Evolutionary conservation across 129 eudicot species (phyloP).

Genomic region (Smallanthus sonchifolius): DNA sequence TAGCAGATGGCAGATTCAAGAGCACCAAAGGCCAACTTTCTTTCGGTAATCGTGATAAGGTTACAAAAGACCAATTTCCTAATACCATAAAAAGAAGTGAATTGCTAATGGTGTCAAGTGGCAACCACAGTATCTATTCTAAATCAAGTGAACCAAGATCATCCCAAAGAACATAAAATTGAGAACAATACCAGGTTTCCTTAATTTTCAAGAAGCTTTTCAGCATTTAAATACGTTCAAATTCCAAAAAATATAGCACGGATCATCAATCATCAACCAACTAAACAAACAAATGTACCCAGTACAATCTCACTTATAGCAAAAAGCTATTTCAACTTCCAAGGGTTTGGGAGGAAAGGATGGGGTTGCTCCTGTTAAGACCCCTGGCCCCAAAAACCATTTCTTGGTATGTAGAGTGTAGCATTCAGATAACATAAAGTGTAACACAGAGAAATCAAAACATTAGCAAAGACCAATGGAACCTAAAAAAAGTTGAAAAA

Average conservation of each 20-base stretch:
- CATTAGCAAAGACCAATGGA: no score
- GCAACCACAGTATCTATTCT: background rate
- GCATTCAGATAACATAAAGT: no score
- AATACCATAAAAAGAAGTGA: background rate
- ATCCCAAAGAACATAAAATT: background rate
- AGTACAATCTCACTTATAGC: no score
- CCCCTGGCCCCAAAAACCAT: no score
- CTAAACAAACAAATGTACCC: background rate
- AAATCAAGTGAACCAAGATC: background rate
- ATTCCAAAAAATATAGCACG: constrained; percentile 7
- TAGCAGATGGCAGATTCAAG: background rate
- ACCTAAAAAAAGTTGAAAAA: no score
- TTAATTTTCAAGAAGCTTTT: background rate
- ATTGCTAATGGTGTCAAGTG: background rate
- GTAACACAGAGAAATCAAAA: no score
- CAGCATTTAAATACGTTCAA: background rate
- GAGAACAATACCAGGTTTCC: background rate
- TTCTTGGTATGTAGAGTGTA: no score
- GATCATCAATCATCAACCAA: background rate
- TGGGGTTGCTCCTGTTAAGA: no score
- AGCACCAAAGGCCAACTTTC: background rate
- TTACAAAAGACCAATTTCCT: background rate
- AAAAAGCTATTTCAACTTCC: no score
- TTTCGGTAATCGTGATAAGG: background rate
- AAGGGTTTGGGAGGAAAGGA: no score